A percentile compares a stretch with the other conserved stretches of the same genome.
Conservation (phyloP, 1,284 basidiomycete species). For the Microbotryomycetes sp. region DNA sequence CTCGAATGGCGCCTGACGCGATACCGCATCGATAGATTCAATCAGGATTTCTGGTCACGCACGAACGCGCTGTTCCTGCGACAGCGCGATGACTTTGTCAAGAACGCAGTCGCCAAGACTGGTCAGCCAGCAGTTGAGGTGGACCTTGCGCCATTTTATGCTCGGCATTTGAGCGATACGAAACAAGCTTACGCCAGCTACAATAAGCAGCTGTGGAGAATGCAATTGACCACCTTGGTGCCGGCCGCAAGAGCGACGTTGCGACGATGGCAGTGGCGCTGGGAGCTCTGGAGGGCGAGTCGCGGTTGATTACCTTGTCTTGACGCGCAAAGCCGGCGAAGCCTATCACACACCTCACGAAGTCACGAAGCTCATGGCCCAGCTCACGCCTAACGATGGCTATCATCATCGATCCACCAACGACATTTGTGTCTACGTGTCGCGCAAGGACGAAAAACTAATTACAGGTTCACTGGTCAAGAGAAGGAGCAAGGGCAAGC, state of each 20-base stretch:
- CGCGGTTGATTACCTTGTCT: no score
- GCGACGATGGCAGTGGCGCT: slow-evolving; percentile 21
- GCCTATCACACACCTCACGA: no score
- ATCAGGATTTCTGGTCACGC: slow-evolving; percentile 34
- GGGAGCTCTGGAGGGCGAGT: slow-evolving; percentile 22
- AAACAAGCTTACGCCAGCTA: slow-evolving; percentile 25
- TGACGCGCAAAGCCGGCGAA: no score
- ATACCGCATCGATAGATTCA: slow-evolving; percentile 33
- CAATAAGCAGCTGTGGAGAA: slow-evolving; percentile 24
- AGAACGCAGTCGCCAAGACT: slow-evolving; percentile 4
- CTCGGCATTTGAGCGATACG: slow-evolving; percentile 20
- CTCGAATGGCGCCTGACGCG: slow-evolving; percentile 33
- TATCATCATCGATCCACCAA: no score
- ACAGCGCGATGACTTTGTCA: slow-evolving; percentile 10
- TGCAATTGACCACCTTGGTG: slow-evolving; percentile 22
- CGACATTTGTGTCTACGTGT: no score
- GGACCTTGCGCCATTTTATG: slow-evolving; percentile 27
- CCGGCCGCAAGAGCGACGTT: slow-evolving; percentile 14
- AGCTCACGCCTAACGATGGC: no score
- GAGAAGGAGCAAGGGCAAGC: no score
- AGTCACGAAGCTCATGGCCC: no score
- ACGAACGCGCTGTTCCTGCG: slow-evolving; percentile 30
- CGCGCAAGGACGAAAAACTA: no score
- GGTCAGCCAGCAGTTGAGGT: slow-evolving; percentile 3
- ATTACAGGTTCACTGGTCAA: no score